Evolutionary conservation across 78 protist species (phyloP).

Genomic region (Dictyostelium purpureum): DNA sequence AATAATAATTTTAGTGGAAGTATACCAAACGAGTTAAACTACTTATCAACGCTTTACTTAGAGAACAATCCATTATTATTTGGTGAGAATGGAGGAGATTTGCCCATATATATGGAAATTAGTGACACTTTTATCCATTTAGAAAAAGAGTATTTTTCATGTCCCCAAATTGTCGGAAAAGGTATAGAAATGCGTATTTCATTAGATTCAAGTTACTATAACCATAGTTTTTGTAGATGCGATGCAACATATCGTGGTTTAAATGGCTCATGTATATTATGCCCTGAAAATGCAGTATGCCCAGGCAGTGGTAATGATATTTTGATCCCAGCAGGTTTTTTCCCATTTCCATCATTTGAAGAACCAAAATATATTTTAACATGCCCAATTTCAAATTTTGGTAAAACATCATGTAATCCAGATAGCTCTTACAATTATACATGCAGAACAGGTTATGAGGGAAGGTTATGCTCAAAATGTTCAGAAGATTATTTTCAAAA

Average conservation of each 20-base stretch:
- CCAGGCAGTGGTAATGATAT: constrained; percentile 46
- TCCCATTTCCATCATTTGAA: constrained; percentile 18
- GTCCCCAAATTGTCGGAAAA: constrained; percentile 60
- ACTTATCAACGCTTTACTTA: constrained; percentile 3
- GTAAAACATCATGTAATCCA: constrained; percentile 67
- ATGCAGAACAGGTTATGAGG: constrained; percentile 28
- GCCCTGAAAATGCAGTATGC: constrained; percentile 43
- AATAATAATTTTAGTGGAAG: constrained; percentile 22
- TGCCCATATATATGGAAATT: constrained; percentile 46
- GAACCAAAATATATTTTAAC: constrained; percentile 12
- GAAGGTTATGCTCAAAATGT: constrained; percentile 56
- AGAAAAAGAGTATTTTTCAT: constrained; percentile 13
- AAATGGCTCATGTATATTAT: constrained; percentile 28
- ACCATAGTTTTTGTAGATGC: constrained; percentile 27
- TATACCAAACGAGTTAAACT: constrained; percentile 39
- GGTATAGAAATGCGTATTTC: constrained; percentile 15
- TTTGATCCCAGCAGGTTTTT: constrained; percentile 34
- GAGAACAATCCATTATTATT: constrained; percentile 16
- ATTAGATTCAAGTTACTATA: constrained; percentile 41
- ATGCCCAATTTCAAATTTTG: constrained; percentile 31
- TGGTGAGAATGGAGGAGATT: not conserved
- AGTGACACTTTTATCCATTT: not conserved
- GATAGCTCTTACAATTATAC: not conserved
- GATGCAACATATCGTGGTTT: not conserved
- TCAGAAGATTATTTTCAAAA: constrained; percentile 1